Percentiles rank a stretch among this genome's conserved stretches.
Evolutionary conservation across 1,284 basidiomycete genomes (phyloP).

Genomic region (Cutaneotrichosporon cutaneum): DNA sequence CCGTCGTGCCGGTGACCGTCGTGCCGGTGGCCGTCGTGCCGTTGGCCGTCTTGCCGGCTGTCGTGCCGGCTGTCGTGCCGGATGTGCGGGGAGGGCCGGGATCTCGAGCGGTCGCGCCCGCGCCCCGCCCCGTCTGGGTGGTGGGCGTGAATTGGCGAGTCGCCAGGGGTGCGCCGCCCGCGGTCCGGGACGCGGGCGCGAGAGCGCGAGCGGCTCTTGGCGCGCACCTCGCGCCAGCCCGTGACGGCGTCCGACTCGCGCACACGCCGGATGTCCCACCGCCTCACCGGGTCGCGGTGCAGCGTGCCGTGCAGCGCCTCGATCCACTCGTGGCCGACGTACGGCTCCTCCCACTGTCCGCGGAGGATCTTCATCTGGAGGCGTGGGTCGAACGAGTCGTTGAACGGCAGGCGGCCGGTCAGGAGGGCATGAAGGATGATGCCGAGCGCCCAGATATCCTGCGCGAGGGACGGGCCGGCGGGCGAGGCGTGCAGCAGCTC

Average conservation of each 20-base stretch:
- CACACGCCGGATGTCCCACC: slow-evolving; percentile 74
- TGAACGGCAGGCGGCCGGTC: slow-evolving; percentile 76
- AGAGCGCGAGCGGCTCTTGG: slow-evolving; percentile 33
- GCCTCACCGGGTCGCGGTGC: slow-evolving; percentile 59
- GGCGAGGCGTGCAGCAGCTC: slow-evolving; percentile 62
- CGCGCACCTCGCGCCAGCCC: slow-evolving; percentile 62
- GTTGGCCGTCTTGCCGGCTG: neutral
- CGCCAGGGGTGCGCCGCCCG: neutral
- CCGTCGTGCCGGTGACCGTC: too few species aligned
- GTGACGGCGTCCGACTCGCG: slow-evolving; percentile 75
- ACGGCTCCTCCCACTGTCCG: slow-evolving; percentile 62
- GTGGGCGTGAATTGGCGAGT: slow-evolving; percentile 5
- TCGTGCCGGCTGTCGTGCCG: neutral
- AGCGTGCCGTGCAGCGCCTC: slow-evolving; percentile 73
- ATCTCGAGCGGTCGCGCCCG: slow-evolving; percentile 8
- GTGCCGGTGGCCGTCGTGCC: too few species aligned
- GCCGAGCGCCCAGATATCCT: slow-evolving; percentile 92
- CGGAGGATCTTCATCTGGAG: slow-evolving; percentile 85
- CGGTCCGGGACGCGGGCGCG: slow-evolving; percentile 17
- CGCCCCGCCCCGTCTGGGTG: neutral
- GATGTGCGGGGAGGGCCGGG: neutral
- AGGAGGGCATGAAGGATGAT: slow-evolving; percentile 81
- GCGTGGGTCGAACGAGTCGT: slow-evolving; percentile 81
- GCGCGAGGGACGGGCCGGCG: slow-evolving; percentile 56
- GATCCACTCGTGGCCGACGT: slow-evolving; percentile 67